Evolutionary conservation across 2,329 filamentous ascomycete species (phyloP), one percentile per base, ranked within the genome.

Genomic region (Chaetoscypha palmicola): DNA sequence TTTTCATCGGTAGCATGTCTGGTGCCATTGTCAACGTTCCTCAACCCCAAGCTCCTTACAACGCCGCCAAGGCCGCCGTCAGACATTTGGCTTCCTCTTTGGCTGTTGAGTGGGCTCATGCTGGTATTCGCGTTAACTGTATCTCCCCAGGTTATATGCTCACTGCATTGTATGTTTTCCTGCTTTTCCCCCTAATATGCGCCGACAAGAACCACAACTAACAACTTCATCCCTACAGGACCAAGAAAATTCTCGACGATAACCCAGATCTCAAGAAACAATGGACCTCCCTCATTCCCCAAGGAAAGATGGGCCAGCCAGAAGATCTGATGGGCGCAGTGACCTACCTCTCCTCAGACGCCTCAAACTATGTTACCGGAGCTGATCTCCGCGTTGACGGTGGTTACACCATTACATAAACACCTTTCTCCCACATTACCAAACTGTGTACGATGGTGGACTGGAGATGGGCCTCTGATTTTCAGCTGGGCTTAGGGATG

Each of bases 111-210:
- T 97, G 92, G 91, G 89, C 91, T 0, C 74, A 81, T 55, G 79
- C 83, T 28, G 83, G 83, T 54, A 95, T 97, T 61, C 79, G 91
- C 26, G 91, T 97, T 55, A 97, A 97, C 70, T 92, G 86, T 66
- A 92, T 97, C 63, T 89, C 83, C 22, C 91, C 91, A 0, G 91
- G 92, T 34, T 97, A 97, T 68, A 97, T 97, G 91, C 71, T 95
- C 54, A 96, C 91, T 12, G 86, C 89, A 46, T 69, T 96, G 85
- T 91, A 73, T 77, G 84, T 69, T n/a, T n/a, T n/a, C 26, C 35
- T 26, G 10, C 24, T 38, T 43, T 36, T 16, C 21, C 26, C 35
- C 12, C 28, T 30, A 19, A 26, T 23, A 12, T 7, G 22, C 26
- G 10, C 22, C 21, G 23, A 11, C 4, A 37, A 16, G 22, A 33